Evolutionary conservation across 75 land plant genomes (phyloP).

Genomic region (Cunninghamia lanceolata): DNA sequence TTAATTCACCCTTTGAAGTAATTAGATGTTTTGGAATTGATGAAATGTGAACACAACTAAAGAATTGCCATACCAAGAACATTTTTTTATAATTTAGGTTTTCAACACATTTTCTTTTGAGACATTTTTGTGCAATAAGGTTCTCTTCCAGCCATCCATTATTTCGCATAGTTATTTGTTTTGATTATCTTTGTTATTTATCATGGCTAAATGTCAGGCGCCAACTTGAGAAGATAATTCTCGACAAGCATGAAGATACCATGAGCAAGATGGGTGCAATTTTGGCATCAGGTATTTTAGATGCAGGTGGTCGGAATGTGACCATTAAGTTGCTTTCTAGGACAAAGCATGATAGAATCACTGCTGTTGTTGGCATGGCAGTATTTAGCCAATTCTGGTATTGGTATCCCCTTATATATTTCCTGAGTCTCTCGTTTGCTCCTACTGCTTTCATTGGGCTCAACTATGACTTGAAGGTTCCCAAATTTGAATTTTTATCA

Average conservation of each 20-base stretch:
- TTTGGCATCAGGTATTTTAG: constrained; percentile 93
- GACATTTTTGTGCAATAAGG: neutral
- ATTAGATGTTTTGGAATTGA: neutral
- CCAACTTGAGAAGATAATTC: constrained; percentile 92
- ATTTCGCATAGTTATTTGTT: neutral
- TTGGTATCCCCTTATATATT: constrained; percentile 95
- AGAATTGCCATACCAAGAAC: neutral
- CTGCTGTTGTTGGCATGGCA: constrained; percentile 97
- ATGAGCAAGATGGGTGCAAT: constrained; percentile 99
- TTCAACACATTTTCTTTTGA: neutral
- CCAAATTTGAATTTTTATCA: constrained; percentile 87
- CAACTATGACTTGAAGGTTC: constrained; percentile 89
- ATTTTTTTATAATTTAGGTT: neutral
- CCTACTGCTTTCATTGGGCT: constrained; percentile 98
- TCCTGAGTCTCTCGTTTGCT: constrained; percentile 84
- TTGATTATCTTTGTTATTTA: neutral
- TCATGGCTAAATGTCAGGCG: constrained; percentile 42
- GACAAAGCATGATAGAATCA: constrained; percentile 89
- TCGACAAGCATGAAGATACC: constrained; percentile 98
- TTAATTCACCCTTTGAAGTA: neutral
- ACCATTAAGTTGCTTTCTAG: constrained; percentile 84
- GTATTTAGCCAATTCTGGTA: constrained; percentile 99
- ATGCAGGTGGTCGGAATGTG: constrained; percentile 98
- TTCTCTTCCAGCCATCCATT: neutral
- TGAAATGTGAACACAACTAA: neutral